Evolutionary conservation across 1,139 yeast species (phyloP).

Genomic region (Candida albicans): DNA sequence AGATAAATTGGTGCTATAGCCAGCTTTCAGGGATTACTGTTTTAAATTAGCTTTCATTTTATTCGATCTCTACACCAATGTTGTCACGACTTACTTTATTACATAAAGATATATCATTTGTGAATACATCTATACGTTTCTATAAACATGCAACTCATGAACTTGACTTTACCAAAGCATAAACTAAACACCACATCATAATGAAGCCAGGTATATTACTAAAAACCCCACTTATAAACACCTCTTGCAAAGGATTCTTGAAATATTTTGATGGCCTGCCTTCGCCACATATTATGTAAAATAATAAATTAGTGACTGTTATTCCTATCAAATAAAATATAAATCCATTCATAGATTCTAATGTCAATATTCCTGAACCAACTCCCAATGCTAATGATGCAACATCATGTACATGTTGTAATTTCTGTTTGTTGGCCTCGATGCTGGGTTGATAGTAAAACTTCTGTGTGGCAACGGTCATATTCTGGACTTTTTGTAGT

Average conservation of each 20-base stretch:
- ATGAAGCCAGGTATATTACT: constrained; percentile 67
- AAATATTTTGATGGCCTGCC: constrained; percentile 49
- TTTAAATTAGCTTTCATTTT: no score
- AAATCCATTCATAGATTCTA: constrained; percentile 67
- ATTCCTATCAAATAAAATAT: constrained; percentile 55
- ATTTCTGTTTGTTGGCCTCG: constrained; percentile 37
- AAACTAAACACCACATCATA: constrained; percentile 84
- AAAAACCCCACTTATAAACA: constrained; percentile 56
- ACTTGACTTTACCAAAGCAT: constrained; percentile 52
- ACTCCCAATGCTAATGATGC: constrained; percentile 67
- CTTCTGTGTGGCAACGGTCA: constrained; percentile 10
- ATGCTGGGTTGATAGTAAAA: constrained; percentile 24
- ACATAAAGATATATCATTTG: not conserved
- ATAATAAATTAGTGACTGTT: constrained; percentile 41
- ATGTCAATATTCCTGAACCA: constrained; percentile 69
- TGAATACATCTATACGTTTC: not conserved
- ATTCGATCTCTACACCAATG: not conserved
- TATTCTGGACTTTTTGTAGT: not conserved
- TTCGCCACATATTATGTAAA: constrained; percentile 43
- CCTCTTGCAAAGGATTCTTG: constrained; percentile 52
- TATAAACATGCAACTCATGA: constrained; percentile 5
- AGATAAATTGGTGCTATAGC: no score
- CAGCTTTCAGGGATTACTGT: no score
- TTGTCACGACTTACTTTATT: no score
- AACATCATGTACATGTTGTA: constrained; percentile 60